Percentiles rank a stretch among this genome's conserved stretches.
Conservation (phyloP, 306 rosid species). For the Abrus precatorius region DNA sequence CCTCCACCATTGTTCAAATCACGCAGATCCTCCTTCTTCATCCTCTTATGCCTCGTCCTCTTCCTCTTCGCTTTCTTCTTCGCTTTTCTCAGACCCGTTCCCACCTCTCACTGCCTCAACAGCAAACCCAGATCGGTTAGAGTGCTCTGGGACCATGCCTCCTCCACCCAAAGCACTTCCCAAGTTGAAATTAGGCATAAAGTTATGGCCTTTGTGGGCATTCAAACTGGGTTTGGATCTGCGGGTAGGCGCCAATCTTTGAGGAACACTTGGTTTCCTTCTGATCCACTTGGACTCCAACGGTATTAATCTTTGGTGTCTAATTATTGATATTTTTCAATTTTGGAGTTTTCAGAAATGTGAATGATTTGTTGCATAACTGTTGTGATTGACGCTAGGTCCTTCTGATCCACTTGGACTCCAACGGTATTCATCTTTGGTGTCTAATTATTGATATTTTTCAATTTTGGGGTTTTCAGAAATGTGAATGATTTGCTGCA, state of each 20-base stretch:
- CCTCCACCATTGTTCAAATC: conserved; percentile 46
- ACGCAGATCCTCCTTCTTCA: conserved; percentile 61
- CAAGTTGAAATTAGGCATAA: conserved; percentile 52
- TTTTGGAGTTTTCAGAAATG: not conserved
- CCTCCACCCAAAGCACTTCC: not conserved
- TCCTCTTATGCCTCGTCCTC: conserved; percentile 56
- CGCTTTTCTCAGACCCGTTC: conserved; percentile 51
- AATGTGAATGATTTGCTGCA: not conserved
- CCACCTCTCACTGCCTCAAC: conserved; percentile 43
- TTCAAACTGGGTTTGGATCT: conserved; percentile 87
- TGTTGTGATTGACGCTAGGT: not conserved
- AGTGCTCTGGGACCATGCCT: conserved; percentile 74
- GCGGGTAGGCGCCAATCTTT: conserved; percentile 73
- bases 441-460: not conserved
- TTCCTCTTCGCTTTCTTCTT: conserved; percentile 63
- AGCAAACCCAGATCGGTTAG: conserved; percentile 65
- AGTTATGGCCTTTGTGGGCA: conserved; percentile 89
- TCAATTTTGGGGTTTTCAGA: not conserved
- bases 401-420: conserved; percentile 66
- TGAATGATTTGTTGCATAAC: not conserved
- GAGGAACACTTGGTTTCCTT: conserved; percentile 91
- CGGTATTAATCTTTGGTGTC: conserved; percentile 53
- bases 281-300: conserved; percentile 74
- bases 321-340: not conserved
- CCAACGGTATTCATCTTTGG: conserved; percentile 59